Evolutionary conservation across 345 rosid species (phyloP).

Genomic region (Mangifera indica): DNA sequence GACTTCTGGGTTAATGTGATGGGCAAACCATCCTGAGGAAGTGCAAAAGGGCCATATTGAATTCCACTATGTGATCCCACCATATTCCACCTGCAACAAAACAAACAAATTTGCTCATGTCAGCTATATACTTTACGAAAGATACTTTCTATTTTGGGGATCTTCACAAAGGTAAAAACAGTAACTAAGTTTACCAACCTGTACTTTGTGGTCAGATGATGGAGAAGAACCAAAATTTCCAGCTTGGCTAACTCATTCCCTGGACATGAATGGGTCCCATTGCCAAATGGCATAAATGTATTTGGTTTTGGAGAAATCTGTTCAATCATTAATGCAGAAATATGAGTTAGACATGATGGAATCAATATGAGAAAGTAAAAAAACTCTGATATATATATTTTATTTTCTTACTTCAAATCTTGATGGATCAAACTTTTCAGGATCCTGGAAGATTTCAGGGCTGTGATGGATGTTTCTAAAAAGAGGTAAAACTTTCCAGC

Average conservation of each 20-base stretch:
- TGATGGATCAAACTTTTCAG: constrained; percentile 74
- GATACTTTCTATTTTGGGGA: constrained; percentile 22
- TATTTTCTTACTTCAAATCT: constrained; percentile 66
- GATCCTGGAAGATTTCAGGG: constrained; percentile 61
- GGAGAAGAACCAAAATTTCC: constrained; percentile 77
- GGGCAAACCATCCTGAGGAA: constrained; percentile 83
- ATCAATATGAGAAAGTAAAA: neutral
- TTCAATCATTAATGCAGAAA: constrained; percentile 1
- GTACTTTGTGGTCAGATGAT: constrained; percentile 86
- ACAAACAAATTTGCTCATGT: constrained; percentile 14
- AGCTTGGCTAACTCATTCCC: constrained; percentile 86
- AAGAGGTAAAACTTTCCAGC: constrained; percentile 91
- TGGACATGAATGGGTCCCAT: constrained; percentile 82
- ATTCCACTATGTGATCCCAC: constrained; percentile 56
- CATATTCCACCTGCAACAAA: constrained; percentile 57
- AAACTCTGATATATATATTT: neutral
- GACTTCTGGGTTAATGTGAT: constrained; percentile 51
- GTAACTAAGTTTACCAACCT: constrained; percentile 43
- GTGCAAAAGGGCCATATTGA: constrained; percentile 83
- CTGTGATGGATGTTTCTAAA: constrained; percentile 87
- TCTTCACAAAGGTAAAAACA: neutral
- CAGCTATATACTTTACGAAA: constrained; percentile 20
- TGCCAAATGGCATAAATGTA: constrained; percentile 92
- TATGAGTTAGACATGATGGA: neutral
- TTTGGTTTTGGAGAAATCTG: constrained; percentile 82